phyloP scores from a whole-genome alignment of 2,329 filamentous ascomycete genomes.

The Fragosphaeria purpurea region DNA sequence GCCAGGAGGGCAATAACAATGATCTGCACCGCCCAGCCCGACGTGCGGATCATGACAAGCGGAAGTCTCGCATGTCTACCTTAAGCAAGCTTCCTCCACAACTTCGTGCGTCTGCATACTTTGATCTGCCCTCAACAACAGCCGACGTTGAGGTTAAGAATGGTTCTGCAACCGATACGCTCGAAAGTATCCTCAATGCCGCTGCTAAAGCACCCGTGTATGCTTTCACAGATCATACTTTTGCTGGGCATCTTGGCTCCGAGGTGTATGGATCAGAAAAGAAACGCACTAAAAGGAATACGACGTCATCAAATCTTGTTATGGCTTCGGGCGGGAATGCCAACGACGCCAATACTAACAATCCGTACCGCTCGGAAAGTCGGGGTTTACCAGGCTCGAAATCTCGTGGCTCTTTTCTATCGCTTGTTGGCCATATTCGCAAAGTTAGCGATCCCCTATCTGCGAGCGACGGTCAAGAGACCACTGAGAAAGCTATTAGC shows the following conservation, averaged over 20 bases:
- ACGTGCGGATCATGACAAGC: constrained; percentile 24
- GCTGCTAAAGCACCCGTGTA: constrained; percentile 79
- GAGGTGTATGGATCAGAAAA: constrained; percentile 62
- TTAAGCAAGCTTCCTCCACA: constrained; percentile 60
- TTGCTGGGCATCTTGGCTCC: constrained; percentile 62
- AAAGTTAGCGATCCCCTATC: constrained; percentile 12
- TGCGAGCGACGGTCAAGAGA: too few relatives aligned
- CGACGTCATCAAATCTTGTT: not conserved
- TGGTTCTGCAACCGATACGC: constrained; percentile 75
- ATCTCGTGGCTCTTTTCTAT: constrained; percentile 35
- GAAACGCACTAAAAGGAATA: constrained; percentile 32
- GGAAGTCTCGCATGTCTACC: constrained; percentile 26
- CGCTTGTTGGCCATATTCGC: constrained; percentile 32
- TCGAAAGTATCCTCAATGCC: constrained; percentile 87
- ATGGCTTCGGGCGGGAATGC: not conserved
- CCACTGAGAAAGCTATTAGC: too few relatives aligned
- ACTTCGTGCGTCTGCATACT: constrained; percentile 82
- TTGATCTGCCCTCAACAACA: constrained; percentile 54
- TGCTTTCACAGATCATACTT: constrained; percentile 84
- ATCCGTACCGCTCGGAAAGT: constrained; percentile 18
- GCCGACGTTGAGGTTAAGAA: constrained; percentile 52
- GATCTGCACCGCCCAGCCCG: constrained; percentile 20
- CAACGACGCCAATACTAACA: not conserved
- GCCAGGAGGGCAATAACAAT: constrained; percentile 8
- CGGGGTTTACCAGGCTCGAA: not conserved